Evolutionary conservation across 2,329 filamentous ascomycete genomes (phyloP).

Genomic region (Fusarium metavorans): DNA sequence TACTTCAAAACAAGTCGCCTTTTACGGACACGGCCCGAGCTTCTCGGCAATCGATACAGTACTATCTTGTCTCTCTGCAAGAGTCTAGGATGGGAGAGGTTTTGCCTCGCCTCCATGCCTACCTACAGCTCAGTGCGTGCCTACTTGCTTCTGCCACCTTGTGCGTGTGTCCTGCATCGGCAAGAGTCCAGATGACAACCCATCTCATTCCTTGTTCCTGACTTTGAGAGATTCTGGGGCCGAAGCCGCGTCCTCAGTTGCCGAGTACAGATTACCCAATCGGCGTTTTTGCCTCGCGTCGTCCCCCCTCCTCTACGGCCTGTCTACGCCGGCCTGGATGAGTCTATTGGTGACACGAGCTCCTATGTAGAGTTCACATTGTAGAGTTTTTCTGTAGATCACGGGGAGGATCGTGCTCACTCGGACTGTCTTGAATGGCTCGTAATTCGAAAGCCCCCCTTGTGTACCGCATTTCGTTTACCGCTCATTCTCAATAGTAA

Average conservation of each 20-base stretch:
- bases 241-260: conserved; percentile 9
- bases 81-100: background rate
- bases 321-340: conserved; percentile 16
- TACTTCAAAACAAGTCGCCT: conserved; percentile 4
- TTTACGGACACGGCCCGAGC: conserved; percentile 13
- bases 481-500: conserved; percentile 19
- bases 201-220: conserved; percentile 6
- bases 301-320: conserved; percentile 8
- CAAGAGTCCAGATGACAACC: conserved; percentile 16
- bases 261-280: conserved; percentile 34
- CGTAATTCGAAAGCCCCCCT: conserved; percentile 28
- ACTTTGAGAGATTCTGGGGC: conserved; percentile 11
- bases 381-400: conserved; percentile 15
- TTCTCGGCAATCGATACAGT: conserved; percentile 1
- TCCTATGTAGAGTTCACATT: conserved; percentile 8
- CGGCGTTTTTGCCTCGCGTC: conserved; percentile 26
- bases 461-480: conserved; percentile 25
- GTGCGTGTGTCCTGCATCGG: conserved; percentile 5
- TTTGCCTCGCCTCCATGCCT: background rate
- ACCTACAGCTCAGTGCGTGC: background rate
- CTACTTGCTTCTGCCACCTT: conserved; percentile 12
- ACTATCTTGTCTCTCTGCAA: background rate
- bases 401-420: conserved; percentile 18
- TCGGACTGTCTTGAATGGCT: conserved; percentile 8
- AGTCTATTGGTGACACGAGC: conserved; percentile 20